Conservation (phyloP, 306 rosid genomes). For the Astragalus membranaceus region DNA sequence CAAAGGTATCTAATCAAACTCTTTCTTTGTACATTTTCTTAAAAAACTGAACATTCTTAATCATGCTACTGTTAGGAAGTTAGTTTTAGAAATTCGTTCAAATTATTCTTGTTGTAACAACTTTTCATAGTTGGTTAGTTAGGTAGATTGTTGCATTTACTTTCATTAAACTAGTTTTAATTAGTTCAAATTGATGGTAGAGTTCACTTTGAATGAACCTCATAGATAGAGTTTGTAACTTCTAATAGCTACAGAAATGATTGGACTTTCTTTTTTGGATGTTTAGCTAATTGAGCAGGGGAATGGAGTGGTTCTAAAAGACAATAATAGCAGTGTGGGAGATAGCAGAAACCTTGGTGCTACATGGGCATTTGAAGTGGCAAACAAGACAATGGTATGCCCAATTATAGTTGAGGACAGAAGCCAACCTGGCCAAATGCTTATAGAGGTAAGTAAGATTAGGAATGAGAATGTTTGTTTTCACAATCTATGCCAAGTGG, state of each 20-base stretch:
- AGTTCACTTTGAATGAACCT: too few relatives aligned
- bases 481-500: background rate
- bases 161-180: too few relatives aligned
- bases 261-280: constrained; percentile 13
- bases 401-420: constrained; percentile 87
- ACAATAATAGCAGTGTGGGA: constrained; percentile 19
- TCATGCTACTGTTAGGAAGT: background rate
- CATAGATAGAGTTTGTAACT: too few relatives aligned
- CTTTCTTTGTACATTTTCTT: background rate
- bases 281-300: constrained; percentile 49
- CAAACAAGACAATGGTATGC: constrained; percentile 55
- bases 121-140: too few relatives aligned
- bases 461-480: background rate
- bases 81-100: too few relatives aligned
- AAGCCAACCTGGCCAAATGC: constrained; percentile 72
- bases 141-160: too few relatives aligned
- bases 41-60: background rate
- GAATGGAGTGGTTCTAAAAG: constrained; percentile 36
- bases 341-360: constrained; percentile 36
- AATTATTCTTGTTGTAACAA: too few relatives aligned
- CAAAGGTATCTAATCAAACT: constrained; percentile 52
- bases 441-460: constrained; percentile 74
- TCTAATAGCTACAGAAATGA: background rate
- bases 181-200: too few relatives aligned
- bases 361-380: constrained; percentile 81